These are phyloP conservation scores for Flaveria ramosissima DNA, from an alignment of 129 eudicot genomes.

Conservation along the genomic window DNA sequence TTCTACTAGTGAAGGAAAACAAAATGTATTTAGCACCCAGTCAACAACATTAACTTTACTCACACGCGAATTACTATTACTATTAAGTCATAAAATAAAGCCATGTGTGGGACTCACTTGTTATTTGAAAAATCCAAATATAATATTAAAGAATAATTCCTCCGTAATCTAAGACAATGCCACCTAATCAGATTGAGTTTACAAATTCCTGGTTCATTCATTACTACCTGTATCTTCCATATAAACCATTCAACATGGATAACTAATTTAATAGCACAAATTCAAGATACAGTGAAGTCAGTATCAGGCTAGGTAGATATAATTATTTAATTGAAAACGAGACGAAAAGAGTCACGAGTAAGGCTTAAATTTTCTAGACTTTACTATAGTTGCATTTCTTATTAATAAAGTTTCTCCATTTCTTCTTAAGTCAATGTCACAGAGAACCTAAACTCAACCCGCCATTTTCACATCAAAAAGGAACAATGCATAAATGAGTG, in stretches of 20 bases:
- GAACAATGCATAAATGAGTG: background rate
- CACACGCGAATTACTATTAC: background rate
- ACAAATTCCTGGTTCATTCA: background rate
- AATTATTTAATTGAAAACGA: background rate
- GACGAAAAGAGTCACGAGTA: background rate
- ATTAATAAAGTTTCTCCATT: background rate
- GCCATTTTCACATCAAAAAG: background rate
- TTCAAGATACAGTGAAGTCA: background rate
- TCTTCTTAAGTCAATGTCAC: background rate
- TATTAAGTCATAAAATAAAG: background rate
- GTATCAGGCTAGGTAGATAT: background rate
- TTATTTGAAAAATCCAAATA: background rate
- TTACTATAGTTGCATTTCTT: background rate
- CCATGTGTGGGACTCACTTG: background rate
- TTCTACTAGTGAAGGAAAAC: conserved; percentile 16
- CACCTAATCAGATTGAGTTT: background rate
- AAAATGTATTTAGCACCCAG: background rate
- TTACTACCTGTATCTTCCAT: background rate
- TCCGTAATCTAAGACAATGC: background rate
- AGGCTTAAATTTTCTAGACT: background rate
- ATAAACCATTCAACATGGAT: background rate
- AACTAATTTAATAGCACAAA: background rate
- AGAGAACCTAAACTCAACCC: background rate
- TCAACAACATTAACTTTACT: conserved; percentile 1
- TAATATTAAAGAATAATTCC: background rate